Base-by-base conservation (phyloP, 2,329 filamentous ascomycete species). In the Pseudocercospora pini-densiflorae region DNA sequence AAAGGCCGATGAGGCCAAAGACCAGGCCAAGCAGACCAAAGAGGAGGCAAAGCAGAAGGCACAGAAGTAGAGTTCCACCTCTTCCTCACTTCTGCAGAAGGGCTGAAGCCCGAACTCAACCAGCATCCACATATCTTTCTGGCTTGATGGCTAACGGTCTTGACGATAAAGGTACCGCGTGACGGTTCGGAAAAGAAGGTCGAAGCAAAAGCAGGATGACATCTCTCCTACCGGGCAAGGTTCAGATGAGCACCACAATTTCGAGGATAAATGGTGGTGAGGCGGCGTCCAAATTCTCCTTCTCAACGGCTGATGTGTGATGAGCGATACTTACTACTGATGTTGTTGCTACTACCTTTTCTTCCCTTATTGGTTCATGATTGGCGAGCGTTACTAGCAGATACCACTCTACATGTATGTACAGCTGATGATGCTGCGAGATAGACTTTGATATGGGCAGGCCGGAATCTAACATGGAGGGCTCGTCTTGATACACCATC, bases 1-100 rank as follows among this genome's bases (percentile, higher is more conserved):
- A 63, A 72, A 73, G 69, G 64, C 63, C 49, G 57, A 72, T 33
- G 70, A 77, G 60, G 72, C 71, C 33, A 69, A 74, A 64, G 64
- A 72, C 57, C 71, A 74, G 61, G 74, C 70, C 40, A 68, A 77
- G 65, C 65, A 74, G 59, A 71, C 69, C 51, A 71, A 71, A 31
- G 67, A 72, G 62, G 64, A 72, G 61, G 70, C 67, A 10, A 72
- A 74, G 67, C 69, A 72, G 64, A 68, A 74, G 66, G 69, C 69
- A 49, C 67, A 73, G 64, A 68, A 72, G 67, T 69, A 74, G 65
- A 61, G 51, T n/a, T 9, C 23, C 43, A 29, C 55, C 55, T 14
- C 14, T 27, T 49, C 59, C n/a, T 53, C 59, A 61, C 43, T 43
- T 51, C 55, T 58, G 9, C 21, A 24, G 55, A 40, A 58, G 2